phyloP scores from a whole-genome alignment of 2,329 filamentous ascomycete genomes.

The Aspergillus ustus region DNA sequence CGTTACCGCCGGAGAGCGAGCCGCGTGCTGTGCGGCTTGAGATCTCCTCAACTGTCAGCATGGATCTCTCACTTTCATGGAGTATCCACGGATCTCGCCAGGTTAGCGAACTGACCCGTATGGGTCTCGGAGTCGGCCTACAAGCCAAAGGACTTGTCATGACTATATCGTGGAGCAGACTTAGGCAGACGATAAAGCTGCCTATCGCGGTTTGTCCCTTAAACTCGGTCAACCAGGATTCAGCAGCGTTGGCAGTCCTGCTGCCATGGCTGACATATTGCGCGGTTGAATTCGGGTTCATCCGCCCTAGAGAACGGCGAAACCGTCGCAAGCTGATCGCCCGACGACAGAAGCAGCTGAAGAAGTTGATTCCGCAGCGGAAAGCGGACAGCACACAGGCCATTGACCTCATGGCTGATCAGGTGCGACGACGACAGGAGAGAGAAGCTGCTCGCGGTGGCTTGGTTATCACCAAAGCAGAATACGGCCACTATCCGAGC shows the following conservation, averaged over 20 bases:
- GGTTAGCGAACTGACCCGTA: constrained; percentile 43
- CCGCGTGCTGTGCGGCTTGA: constrained; percentile 42
- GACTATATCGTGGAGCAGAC: constrained; percentile 45
- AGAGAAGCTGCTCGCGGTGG: constrained; percentile 41
- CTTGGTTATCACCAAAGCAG: constrained; percentile 45
- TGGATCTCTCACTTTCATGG: constrained; percentile 39
- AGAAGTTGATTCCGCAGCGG: constrained; percentile 40
- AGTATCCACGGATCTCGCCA: constrained; percentile 41
- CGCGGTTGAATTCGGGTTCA: constrained; percentile 46
- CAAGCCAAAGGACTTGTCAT: constrained; percentile 41
- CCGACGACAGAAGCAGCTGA: constrained; percentile 43
- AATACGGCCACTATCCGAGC: constrained; percentile 45
- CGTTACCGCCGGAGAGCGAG: constrained; percentile 33
- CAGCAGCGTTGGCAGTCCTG: constrained; percentile 40
- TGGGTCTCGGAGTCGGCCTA: constrained; percentile 47
- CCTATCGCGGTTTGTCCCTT: constrained; percentile 45
- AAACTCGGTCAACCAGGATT: constrained; percentile 37
- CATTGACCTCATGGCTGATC: constrained; percentile 46
- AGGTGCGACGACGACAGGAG: constrained; percentile 44
- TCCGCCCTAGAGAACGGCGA: constrained; percentile 44
- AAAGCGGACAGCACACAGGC: constrained; percentile 44
- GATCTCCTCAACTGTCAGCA: constrained; percentile 31
- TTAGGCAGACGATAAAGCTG: constrained; percentile 46
- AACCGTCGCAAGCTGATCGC: constrained; percentile 40
- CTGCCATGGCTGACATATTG: constrained; percentile 47